These are phyloP conservation scores for Phytophthora sojae DNA, from an alignment of 352 stramenopile species.

Conservation along the genomic window DNA sequence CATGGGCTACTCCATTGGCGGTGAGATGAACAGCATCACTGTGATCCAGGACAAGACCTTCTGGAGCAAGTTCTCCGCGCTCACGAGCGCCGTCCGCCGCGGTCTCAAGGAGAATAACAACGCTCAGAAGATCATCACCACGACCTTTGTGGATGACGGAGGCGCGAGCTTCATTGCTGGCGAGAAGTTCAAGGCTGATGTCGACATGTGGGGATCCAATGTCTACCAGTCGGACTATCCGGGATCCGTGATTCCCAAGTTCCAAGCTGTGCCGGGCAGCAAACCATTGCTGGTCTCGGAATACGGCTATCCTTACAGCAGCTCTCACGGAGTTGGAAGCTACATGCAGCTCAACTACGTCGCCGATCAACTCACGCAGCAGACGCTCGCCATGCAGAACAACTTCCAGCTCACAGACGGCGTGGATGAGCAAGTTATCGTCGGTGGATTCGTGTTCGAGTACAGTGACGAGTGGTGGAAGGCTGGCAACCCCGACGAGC, in stretches of 20 bases:
- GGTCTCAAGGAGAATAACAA: constrained; percentile 53
- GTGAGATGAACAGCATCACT: constrained; percentile 79
- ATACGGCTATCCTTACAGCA: constrained; percentile 71
- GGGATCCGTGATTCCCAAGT: constrained; percentile 61
- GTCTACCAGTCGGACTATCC: constrained; percentile 75
- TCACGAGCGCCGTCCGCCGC: constrained; percentile 59
- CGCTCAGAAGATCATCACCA: constrained; percentile 82
- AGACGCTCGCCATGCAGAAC: constrained; percentile 60
- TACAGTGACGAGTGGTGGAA: constrained; percentile 88
- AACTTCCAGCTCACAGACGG: constrained; percentile 62
- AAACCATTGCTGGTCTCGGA: constrained; percentile 71
- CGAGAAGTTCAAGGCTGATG: constrained; percentile 54
- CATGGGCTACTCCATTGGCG: constrained; percentile 80
- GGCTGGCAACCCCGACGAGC: constrained; percentile 49
- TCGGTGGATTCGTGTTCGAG: constrained; percentile 80
- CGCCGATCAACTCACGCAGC: constrained; percentile 49
- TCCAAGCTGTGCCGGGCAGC: constrained; percentile 44
- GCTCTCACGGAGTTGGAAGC: constrained; percentile 48
- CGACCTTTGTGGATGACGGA: constrained; percentile 76
- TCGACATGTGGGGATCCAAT: constrained; percentile 79
- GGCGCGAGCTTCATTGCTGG: constrained; percentile 54
- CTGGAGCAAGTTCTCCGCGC: constrained; percentile 67
- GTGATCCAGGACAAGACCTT: constrained; percentile 60
- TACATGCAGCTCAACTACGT: constrained; percentile 51
- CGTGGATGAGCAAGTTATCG: constrained; percentile 57